These are phyloP conservation scores for Thermochaetoides thermophila DNA, from an alignment of 495 filamentous ascomycete genomes.

Conservation along the genomic window DNA sequence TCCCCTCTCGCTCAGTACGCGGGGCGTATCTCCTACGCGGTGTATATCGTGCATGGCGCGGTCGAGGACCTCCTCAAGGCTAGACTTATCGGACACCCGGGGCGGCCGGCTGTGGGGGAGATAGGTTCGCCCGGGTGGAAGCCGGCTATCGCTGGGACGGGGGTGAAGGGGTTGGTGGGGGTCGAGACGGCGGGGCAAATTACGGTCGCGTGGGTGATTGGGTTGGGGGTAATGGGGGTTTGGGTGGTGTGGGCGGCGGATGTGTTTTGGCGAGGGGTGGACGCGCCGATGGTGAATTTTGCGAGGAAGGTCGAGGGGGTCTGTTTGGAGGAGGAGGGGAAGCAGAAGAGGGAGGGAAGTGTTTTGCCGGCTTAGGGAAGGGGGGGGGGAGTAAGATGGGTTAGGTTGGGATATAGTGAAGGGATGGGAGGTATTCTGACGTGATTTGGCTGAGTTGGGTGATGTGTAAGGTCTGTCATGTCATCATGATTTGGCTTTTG, in stretches of 20 bases:
- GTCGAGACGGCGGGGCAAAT: conserved; percentile 35
- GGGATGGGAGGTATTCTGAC: too few species aligned
- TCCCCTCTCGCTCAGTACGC: conserved; percentile 44
- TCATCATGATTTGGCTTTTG: too few species aligned
- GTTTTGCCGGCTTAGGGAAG: too few species aligned
- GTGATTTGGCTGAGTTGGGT: too few species aligned
- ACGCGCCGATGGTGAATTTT: conserved; percentile 42
- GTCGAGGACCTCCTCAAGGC: conserved; percentile 37
- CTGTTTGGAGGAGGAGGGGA: conserved; percentile 17
- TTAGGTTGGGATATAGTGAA: too few species aligned
- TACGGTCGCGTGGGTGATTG: conserved; percentile 35
- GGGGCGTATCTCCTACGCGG: conserved; percentile 44
- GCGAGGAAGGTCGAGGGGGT: conserved; percentile 37
- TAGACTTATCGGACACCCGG: conserved; percentile 23
- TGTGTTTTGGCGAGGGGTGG: conserved; percentile 43
- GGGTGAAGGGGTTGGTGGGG: conserved; percentile 39
- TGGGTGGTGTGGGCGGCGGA: conserved; percentile 44
- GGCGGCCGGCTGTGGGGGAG: conserved; percentile 9
- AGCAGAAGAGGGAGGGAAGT: too few species aligned
- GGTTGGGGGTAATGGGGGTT: conserved; percentile 34
- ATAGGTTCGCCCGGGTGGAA: conserved; percentile 14
- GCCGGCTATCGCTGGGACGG: conserved; percentile 11
- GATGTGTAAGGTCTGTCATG: too few species aligned
- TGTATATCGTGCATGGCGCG: conserved; percentile 48
- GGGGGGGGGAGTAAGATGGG: too few species aligned